Base-by-base conservation (phyloP, 257 asterid genomes). In the Linaria vulgaris region DNA sequence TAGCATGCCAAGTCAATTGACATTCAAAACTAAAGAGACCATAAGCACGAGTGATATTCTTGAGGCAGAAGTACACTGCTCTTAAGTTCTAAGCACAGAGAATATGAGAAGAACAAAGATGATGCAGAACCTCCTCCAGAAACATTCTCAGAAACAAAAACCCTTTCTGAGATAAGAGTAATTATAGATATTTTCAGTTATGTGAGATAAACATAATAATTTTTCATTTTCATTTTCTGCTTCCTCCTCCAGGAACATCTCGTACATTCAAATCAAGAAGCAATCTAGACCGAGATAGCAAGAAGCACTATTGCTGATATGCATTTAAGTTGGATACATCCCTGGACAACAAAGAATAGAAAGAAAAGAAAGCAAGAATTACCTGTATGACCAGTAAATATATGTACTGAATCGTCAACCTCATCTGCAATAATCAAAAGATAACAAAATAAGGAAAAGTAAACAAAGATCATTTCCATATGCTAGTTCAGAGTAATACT, bases 351-450 rank as follows among this genome's bases (percentile, higher is more conserved):
- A 6, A 6, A 6, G 34, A 67, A 46, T 0, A n/a, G n/a, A n/a
- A 34, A 34, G 9, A 1, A 34, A 7, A 34, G 9, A 34, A 4
- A 34, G 41, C 5, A 34, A 4, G 54, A 48, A 73, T 21, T 71
- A 91, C 98, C 97, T 59, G 78, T 78, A 70, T 92, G 98, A 43
- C 96, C 98, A 3, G 95, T 85, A 83, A 92, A 92, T 66, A 80
- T 85, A 76, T 92, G 98, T 52, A 77, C 43, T 16, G 98, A 89
- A 81, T 92, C 97, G 67, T 89, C 98, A 65, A 59, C 79, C 65
- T 50, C 88, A 67, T 82, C 98, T 86, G 95, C 81, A 83, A 72
- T 63, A 47, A 84, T 37, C 51, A 64, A 69, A 53, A 37, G 16
- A 73, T 31, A 74, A n/a, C n/a, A n/a, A n/a, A n/a, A n/a, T n/a